Evolutionary conservation across 306 rosid genomes (phyloP), one percentile per base, ranked within the genome.

Genomic region (Pyrus communis): DNA sequence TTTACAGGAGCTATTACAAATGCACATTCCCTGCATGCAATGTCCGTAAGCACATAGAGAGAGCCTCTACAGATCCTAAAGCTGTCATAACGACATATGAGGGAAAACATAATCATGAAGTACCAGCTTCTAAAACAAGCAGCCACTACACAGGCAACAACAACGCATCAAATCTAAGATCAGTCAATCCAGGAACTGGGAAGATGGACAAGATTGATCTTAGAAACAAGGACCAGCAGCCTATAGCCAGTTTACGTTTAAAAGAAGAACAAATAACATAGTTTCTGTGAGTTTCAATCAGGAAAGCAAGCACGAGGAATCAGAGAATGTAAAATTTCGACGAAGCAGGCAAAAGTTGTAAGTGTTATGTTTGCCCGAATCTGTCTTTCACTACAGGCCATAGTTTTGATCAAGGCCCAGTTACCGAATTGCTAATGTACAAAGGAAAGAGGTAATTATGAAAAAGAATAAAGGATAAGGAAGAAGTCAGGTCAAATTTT

Each of bases 61-160:
- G 98, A 75, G 98, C 97, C 52, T 86, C 98, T 0, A 75, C 92
- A 0, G 98, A 93, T 80, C 93, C 88, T 11, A 93, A 91, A 86
- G 98, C 96, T 33, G 97, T 93, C 65, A 91, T 93, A 79, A 91
- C 98, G 70, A 89, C 98, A 25, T 93, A 93, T 4, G 98, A 93
- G 82, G 97, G 98, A 10, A 93, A 89, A 78, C 98, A 93, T 72
- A 93, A 86, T 55, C 98, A 93, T 74, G 90, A 93, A 21, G 92
- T 93, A n/a, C 98, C 98, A 9, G 92, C 91, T 15, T 89, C 96
- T 58, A 93, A 79, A 86, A 83, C 72, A 46, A 81, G 84, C 82
- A 89, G 93, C 86, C 97, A 88, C 86, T 78, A 90, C 17, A 31
- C 85, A 21, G 89, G 87, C 58, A 86, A 75, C 82, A 85, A 72